A percentile compares a stretch with the other conserved stretches of the same genome.
phyloP scores from a whole-genome alignment of 805 yeast genomes.

The Kazachstania martiniae region DNA sequence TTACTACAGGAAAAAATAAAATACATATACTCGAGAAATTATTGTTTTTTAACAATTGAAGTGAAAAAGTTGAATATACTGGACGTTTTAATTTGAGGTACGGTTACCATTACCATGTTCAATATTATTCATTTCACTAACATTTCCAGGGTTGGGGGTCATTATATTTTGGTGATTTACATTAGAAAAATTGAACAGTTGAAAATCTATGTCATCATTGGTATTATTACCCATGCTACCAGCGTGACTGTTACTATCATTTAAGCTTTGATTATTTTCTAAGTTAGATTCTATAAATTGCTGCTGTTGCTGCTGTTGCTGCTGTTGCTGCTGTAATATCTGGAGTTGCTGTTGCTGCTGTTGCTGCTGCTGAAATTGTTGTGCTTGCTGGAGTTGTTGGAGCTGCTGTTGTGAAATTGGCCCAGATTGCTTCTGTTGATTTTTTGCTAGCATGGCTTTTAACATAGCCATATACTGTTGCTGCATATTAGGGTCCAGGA shows the following conservation, averaged over 20 bases:
- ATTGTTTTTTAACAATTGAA: no score
- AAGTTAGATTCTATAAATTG: not conserved
- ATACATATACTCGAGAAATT: no score
- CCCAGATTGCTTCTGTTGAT: not conserved
- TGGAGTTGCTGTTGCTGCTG: slow-evolving; percentile 6
- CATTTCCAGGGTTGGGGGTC: no score
- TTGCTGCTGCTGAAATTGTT: slow-evolving; percentile 14
- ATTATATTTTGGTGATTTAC: no score
- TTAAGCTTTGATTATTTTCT: not conserved
- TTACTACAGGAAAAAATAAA: no score
- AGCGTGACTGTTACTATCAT: slow-evolving; percentile 1
- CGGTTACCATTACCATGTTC: no score
- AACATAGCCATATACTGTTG: slow-evolving; percentile 6
- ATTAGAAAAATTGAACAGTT: not conserved
- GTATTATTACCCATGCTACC: not conserved
- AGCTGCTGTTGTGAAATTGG: no score
- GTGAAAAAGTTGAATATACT: no score
- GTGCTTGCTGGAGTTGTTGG: no score
- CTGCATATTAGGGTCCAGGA: slow-evolving; percentile 3
- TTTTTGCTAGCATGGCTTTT: slow-evolving; percentile 1
- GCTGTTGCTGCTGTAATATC: not conserved
- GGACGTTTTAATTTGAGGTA: no score
- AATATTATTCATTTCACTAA: no score
- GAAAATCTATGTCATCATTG: not conserved
- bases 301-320: not conserved